These are phyloP conservation scores for Kingdonia uniflora DNA, from an alignment of 164 flowering plant genomes.

Conservation along the genomic window DNA sequence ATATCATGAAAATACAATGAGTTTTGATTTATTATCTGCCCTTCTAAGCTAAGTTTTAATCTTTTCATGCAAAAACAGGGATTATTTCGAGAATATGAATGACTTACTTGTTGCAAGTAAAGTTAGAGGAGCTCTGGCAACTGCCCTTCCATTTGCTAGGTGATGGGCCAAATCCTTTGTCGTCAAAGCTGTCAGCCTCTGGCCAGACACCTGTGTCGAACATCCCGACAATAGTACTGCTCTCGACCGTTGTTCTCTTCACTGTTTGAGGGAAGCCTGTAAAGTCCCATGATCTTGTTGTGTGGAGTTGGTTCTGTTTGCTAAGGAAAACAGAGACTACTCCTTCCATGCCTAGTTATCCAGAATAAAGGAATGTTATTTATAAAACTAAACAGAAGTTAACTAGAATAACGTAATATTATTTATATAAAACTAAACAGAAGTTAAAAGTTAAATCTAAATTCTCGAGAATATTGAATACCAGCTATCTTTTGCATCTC, in stretches of 20 bases:
- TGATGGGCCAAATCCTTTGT: conserved; percentile 44
- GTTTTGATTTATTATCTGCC: no score
- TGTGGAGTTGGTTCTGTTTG: conserved; percentile 27
- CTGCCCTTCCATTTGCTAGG: conserved; percentile 64
- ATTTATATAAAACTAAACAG: neutral
- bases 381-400: neutral
- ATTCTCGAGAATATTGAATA: neutral
- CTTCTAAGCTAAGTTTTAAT: no score
- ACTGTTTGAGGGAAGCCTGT: conserved; percentile 29
- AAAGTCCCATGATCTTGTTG: conserved; percentile 59
- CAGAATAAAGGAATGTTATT: neutral
- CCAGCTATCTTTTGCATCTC: conserved; percentile 20
- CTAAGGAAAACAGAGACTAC: conserved; percentile 41
- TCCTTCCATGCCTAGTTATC: conserved; percentile 29
- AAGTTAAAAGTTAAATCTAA: neutral
- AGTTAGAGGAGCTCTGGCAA: conserved; percentile 28
- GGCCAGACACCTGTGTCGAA: conserved; percentile 59
- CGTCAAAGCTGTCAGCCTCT: conserved; percentile 43
- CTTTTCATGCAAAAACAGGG: no score
- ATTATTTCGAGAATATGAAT: no score
- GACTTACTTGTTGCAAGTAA: conserved; percentile 64
- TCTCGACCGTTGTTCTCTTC: conserved; percentile 22
- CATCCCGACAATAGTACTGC: conserved; percentile 39
- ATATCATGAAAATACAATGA: neutral
- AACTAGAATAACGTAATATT: neutral